These are phyloP conservation scores for Sphaerulina vaccinii DNA, from an alignment of 2,329 filamentous ascomycete species.

Conservation along the genomic window DNA sequence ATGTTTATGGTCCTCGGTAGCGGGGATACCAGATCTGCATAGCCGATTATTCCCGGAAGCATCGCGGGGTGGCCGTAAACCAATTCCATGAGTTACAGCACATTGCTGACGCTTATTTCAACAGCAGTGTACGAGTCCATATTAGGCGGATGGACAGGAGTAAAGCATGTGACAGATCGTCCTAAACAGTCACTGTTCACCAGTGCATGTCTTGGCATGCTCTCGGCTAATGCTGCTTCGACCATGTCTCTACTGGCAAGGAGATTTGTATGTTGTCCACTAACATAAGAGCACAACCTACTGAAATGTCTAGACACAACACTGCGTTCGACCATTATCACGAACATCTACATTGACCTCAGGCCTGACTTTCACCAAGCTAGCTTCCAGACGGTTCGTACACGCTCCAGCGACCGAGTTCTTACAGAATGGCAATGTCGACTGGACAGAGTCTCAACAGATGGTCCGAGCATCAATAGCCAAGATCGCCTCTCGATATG, in stretches of 20 bases:
- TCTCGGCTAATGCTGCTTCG: neutral
- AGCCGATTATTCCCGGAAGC: conserved; percentile 10
- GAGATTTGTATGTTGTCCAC: neutral
- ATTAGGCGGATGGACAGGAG: too few species aligned
- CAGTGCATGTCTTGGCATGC: neutral
- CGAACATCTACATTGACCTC: neutral
- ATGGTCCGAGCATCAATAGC: conserved; percentile 46
- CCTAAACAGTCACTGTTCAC: too few species aligned
- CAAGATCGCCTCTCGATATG: conserved; percentile 45
- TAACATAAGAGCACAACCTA: too few species aligned
- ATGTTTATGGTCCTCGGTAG: neutral
- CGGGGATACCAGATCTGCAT: neutral
- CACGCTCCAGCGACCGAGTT: conserved; percentile 32
- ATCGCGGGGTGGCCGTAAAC: too few species aligned
- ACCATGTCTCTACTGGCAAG: neutral
- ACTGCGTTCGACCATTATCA: neutral
- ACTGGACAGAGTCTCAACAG: conserved; percentile 43
- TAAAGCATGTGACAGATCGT: too few species aligned
- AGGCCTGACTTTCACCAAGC: neutral
- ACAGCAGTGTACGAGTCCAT: too few species aligned
- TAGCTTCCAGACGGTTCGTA: neutral
- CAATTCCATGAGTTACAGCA: too few species aligned
- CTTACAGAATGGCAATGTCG: conserved; percentile 34
- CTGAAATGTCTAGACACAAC: neutral
- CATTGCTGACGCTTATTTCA: too few species aligned